A percentile compares a stretch with the other conserved stretches of the same genome.
phyloP scores from a whole-genome alignment of 345 rosid genomes.

The Eucalyptus decipiens region DNA sequence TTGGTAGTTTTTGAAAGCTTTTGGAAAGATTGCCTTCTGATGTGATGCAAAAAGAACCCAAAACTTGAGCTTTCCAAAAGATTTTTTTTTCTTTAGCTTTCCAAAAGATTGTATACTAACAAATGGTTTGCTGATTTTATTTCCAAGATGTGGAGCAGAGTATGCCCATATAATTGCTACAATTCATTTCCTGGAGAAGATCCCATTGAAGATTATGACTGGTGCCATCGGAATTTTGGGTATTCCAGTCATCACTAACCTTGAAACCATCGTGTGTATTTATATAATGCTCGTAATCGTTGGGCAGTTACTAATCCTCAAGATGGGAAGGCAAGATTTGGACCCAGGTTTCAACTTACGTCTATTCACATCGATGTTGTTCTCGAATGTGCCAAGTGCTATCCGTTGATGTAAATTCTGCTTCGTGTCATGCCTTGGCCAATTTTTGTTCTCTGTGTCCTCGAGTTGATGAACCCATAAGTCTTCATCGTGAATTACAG shows the following conservation, averaged over 20 bases:
- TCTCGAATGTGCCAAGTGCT: background rate
- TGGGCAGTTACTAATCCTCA: background rate
- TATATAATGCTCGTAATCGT: accelerated
- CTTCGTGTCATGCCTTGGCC: background rate
- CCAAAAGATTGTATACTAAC: background rate
- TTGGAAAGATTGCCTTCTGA: background rate
- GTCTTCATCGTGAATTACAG: too few species aligned
- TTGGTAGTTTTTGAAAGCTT: background rate
- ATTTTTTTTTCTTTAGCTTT: background rate
- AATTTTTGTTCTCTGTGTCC: too few species aligned
- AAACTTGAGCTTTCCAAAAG: background rate
- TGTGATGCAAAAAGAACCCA: background rate
- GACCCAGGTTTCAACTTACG: background rate
- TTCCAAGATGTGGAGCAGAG: background rate
- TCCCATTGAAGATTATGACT: too few species aligned
- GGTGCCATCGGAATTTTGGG: background rate
- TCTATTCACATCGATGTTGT: accelerated
- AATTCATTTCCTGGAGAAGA: background rate
- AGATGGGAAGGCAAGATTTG: background rate
- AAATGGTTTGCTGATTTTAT: background rate
- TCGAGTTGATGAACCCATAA: too few species aligned
- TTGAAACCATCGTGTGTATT: background rate
- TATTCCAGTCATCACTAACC: background rate
- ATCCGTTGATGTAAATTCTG: accelerated
- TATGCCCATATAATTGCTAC: background rate